Conservation (phyloP, 768 basidiomycete genomes). For the Tylopilus balloui region DNA sequence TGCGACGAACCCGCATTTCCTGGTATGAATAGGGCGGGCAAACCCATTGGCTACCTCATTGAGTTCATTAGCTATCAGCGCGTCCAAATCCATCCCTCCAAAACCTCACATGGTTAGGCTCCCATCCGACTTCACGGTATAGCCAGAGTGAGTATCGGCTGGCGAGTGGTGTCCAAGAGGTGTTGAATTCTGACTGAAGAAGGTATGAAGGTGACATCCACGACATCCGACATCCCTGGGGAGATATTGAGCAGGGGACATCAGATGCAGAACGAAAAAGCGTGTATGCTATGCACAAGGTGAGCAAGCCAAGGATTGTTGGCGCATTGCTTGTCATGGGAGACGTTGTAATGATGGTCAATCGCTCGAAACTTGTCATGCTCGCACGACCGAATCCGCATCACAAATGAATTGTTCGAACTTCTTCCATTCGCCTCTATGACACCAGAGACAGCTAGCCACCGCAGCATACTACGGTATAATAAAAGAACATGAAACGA, state of each 20-base stretch:
- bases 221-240: conserved; percentile 94
- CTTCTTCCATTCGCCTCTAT: conserved; percentile 34
- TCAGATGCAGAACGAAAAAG: conserved; percentile 44
- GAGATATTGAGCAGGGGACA: conserved; percentile 54
- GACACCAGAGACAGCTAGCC: conserved; percentile 28
- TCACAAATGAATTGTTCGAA: conserved; percentile 15
- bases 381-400: no score
- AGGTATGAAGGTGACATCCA: conserved; percentile 93
- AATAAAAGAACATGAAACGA: conserved; percentile 30
- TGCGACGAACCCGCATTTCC: conserved; percentile 95
- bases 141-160: conserved; percentile 80
- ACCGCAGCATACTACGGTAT: conserved; percentile 35
- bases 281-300: conserved; percentile 34
- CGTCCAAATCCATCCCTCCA: conserved; percentile 3
- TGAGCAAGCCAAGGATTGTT: conserved; percentile 29
- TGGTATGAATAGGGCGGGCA: conserved; percentile 94
- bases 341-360: no score
- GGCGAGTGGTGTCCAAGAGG: conserved; percentile 66
- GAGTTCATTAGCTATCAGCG: not conserved
- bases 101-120: conserved; percentile 50
- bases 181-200: conserved; percentile 61
- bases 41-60: conserved; percentile 38
- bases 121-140: conserved; percentile 89
- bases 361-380: no score
- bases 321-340: conserved; percentile 13